Evolutionary conservation across 148 eudicot genomes (phyloP), one percentile per base, ranked within the genome.

Genomic region (Rhododendron ferrugineum): DNA sequence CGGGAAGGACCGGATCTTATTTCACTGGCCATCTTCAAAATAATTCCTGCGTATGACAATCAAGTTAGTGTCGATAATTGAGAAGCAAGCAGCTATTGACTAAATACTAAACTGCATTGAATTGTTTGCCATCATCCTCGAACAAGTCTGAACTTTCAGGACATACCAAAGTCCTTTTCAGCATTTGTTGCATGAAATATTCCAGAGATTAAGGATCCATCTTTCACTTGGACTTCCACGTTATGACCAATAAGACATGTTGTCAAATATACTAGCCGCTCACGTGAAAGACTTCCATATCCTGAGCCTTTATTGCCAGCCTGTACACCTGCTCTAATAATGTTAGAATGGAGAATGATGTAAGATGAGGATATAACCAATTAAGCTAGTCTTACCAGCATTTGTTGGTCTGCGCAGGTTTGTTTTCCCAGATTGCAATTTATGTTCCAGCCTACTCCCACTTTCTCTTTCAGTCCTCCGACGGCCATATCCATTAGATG

Each of bases 151-250:
- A 3, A 52, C 2, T 56, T 58, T 54, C 46, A 80, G 44, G 30
- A 84, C 95, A 84, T 92, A 97, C 99, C 98, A 85, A 92, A 92
- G 87, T 95, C 95, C 86, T 88, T 89, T 78, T 95, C 96, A 82
- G 93, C 87, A 85, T 92, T 91, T 68, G 93, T 91, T 9, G 98
- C 92, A 89, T 97, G 98, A 89, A 95, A 92, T 88, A 97, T 88
- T 85, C 99, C 98, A 83, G 94, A 89, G 88, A 81, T 93, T 42
- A 92, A 87, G 79, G 98, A 93, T 76, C 99, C 99, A 89, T 92
- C 95, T 88, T 89, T 87, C 88, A 97, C 95, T 87, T 95, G 98
- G 86, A 97, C 98, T 83, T 97, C 98, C 86, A 97, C 99, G 56
- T 92, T 95, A 85, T 92, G 98, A 85, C 99, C 99, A 80, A 97